Percentiles rank a stretch among this genome's conserved stretches.
phyloP scores from a whole-genome alignment of 306 rosid genomes.

The Styphnolobium japonicum region DNA sequence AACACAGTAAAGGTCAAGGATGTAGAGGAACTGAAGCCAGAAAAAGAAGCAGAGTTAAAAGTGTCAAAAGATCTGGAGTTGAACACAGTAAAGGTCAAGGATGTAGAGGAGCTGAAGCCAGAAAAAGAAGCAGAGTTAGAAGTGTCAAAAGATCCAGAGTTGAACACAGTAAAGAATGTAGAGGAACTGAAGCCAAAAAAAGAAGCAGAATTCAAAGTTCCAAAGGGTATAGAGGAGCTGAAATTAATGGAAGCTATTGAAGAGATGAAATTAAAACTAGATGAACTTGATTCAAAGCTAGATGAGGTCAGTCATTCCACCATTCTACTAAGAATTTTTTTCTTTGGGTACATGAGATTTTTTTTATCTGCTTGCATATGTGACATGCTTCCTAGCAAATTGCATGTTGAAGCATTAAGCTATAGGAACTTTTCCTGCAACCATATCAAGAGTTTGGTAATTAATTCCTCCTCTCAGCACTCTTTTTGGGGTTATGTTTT shows the following conservation, averaged over 20 bases:
- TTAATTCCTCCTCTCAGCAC: neutral
- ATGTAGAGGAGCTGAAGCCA: constrained; percentile 27
- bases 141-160: constrained; percentile 21
- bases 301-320: constrained; percentile 61
- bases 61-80: constrained; percentile 25
- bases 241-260: constrained; percentile 61
- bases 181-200: constrained; percentile 21
- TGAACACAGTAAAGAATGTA: constrained; percentile 18
- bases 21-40: constrained; percentile 27
- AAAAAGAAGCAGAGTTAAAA: neutral
- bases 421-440: neutral
- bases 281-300: constrained; percentile 71
- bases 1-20: constrained; percentile 26
- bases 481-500: neutral
- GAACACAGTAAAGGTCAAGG: constrained; percentile 5
- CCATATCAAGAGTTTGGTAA: constrained; percentile 15
- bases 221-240: constrained; percentile 37
- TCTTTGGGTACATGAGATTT: no score
- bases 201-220: constrained; percentile 16
- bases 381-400: constrained; percentile 6
- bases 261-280: constrained; percentile 72
- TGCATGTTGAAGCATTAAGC: constrained; percentile 10
- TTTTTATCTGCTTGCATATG: constrained; percentile 4
- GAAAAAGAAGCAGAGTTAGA: constrained; percentile 13
- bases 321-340: neutral